Evolutionary conservation across 2,329 filamentous ascomycete species (phyloP), one percentile per base, ranked within the genome.

Genomic region (Diaporthe helianthi): DNA sequence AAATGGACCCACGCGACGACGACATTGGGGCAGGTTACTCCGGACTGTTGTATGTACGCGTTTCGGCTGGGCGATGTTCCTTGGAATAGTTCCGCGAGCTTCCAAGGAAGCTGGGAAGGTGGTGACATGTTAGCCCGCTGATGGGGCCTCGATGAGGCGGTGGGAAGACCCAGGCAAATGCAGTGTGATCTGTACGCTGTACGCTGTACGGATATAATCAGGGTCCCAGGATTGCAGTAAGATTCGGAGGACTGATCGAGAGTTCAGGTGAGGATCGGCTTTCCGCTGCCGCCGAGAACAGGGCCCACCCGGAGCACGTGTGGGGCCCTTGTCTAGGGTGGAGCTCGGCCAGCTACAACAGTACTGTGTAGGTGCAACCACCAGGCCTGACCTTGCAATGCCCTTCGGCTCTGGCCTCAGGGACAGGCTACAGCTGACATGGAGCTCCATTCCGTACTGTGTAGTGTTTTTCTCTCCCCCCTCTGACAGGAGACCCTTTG

Each of bases 241-340:
- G 58, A 61, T 61, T 61, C 41, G 41, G 58, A 29, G 29, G 58
- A 47, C 41, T 44, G 58, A 61, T 61, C 58, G 58, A 47, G 24
- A 61, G 58, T 61, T 61, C 58, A 61, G 58, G 58, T 61, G 58
- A 61, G 58, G 41, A 61, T 61, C 58, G 58, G 58, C 58, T 47
- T 61, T 61, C 58, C 58, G 41, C 58, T 47, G 41, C 26, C 41
- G 41, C 58, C 58, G 58, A 61, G 58, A 61, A 41, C 46, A 61
- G 41, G 58, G 58, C 58, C 41, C 58, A 61, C 58, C 41, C 58
- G 41, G 58, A 47, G 24, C 58, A 61, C 58, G 58, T 61, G 41
- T 47, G 58, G 58, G 58, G 26, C 41, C 19, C 26, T 61, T 15
- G 58, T 47, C 58, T 61, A 41, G 26, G 58, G 41, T 61, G 58